Percentiles rank a stretch among this genome's conserved stretches.
Conservation (phyloP, 108 stramenopile species). For the Poteriospumella lacustris region DNA sequence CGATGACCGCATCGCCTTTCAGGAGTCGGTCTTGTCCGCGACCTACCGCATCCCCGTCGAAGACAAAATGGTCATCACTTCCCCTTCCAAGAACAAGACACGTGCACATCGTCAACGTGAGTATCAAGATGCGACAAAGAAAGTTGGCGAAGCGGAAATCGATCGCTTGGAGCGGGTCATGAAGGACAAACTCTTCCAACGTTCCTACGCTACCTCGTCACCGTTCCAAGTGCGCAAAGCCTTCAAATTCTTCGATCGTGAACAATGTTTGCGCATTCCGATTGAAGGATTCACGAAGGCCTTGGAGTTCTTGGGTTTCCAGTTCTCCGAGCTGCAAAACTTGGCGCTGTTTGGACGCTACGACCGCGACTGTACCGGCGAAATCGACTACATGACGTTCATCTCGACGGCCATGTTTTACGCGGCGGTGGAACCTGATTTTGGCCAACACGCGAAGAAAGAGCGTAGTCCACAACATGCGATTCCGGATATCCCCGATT, state of each 20-base stretch:
- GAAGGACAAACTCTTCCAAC: slow-evolving; percentile 61
- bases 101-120: slow-evolving; percentile 50
- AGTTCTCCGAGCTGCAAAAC: slow-evolving; percentile 62
- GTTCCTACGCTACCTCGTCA: slow-evolving; percentile 51
- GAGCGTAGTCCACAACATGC: slow-evolving; percentile 21
- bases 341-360: slow-evolving; percentile 61
- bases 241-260: slow-evolving; percentile 63
- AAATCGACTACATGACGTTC: slow-evolving; percentile 61
- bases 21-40: slow-evolving; percentile 57
- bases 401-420: slow-evolving; percentile 57
- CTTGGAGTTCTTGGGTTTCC: slow-evolving; percentile 66
- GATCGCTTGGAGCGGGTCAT: slow-evolving; percentile 64
- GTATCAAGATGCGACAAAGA: slow-evolving; percentile 57
- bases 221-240: slow-evolving; percentile 63
- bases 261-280: slow-evolving; percentile 58
- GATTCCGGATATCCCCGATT: slow-evolving; percentile 53
- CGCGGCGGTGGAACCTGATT: slow-evolving; percentile 50
- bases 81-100: slow-evolving; percentile 39
- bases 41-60: slow-evolving; percentile 45
- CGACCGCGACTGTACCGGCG: slow-evolving; percentile 56
- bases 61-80: slow-evolving; percentile 24
- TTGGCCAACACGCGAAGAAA: slow-evolving; percentile 35
- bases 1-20: slow-evolving; percentile 62
- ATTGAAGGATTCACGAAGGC: slow-evolving; percentile 62
- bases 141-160: slow-evolving; percentile 59